Base-by-base conservation (phyloP, 305 asterid genomes). In the Solanum chacoense region DNA sequence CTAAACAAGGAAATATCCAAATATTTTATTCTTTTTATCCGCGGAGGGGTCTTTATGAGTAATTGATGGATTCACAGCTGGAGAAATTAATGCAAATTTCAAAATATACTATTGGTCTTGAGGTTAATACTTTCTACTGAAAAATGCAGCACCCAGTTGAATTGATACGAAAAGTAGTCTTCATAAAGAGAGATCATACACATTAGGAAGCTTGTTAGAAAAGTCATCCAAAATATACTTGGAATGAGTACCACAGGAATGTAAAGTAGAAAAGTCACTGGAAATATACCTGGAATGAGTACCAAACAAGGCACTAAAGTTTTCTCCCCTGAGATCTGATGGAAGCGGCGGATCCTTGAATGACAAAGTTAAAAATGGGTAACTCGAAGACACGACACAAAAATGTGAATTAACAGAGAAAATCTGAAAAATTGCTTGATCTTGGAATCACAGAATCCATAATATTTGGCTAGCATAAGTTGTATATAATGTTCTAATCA, bases 291-390 rank as follows among this genome's bases (percentile, higher is more conserved):
- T 98, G 90, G 92, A 92, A 92, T 95, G 96, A 91, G 99, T 98
- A 92, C 99, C 99, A 86, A 96, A 94, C 95, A 98, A 90, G 88
- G 97, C 96, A 92, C 93, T 88, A 89, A 95, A 96, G 89, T 92
- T 89, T 85, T 93, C 94, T 88, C 99, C 99, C 90, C 90, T 93
- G 89, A 95, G 97, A 93, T 95, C 98, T 90, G 96, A 93, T 86
- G 99, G 99, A 84, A 98, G 98, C 7, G 96, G 96, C 50, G 96
- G 91, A 89, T 98, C 97, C 99, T 98, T 93, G 72, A 87, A 91
- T 90, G 86, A 89, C 83, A 90, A 79, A 90, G 90, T 89, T 35
- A 85, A 90, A 45, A 83, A 55, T 50, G 50, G 50, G 90, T 92
- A 87, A 92, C 50, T 86, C 36, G 40, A 84, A 84, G 40, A 55